A percentile compares a stretch with the other conserved stretches of the same genome.
Conservation (phyloP, 2,329 filamentous ascomycete species). For the Zarea fungicola region DNA sequence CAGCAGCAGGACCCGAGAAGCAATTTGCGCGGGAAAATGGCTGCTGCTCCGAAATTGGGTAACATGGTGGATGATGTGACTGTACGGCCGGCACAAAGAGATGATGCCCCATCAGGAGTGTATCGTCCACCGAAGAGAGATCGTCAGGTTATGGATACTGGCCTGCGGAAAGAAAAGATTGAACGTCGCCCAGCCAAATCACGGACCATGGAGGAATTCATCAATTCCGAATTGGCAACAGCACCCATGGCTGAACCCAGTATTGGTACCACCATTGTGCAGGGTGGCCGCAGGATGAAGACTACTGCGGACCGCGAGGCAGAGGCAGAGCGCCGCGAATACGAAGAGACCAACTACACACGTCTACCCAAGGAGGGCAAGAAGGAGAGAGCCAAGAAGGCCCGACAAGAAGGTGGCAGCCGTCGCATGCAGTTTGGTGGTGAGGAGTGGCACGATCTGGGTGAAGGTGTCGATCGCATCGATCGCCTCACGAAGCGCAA, state of each 20-base stretch:
- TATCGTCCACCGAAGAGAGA: conserved; percentile 88
- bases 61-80: conserved; percentile 30
- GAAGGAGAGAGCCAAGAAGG: conserved; percentile 70
- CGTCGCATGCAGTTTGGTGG: conserved; percentile 71
- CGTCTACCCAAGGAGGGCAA: conserved; percentile 82
- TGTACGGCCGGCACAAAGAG: conserved; percentile 21
- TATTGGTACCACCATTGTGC: conserved; percentile 83
- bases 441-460: conserved; percentile 86
- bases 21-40: conserved; percentile 19
- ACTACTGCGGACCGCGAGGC: conserved; percentile 68
- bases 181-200: conserved; percentile 65
- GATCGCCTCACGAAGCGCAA: conserved; percentile 72
- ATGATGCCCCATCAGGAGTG: conserved; percentile 55
- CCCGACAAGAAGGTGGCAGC: conserved; percentile 43
- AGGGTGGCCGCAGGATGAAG: conserved; percentile 74
- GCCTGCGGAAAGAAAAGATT: conserved; percentile 50
- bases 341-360: conserved; percentile 90
- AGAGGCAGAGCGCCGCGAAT: conserved; percentile 74
- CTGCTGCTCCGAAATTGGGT: conserved; percentile 29
- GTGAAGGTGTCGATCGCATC: conserved; percentile 81
- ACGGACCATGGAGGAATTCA: conserved; percentile 85
- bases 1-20: conserved; percentile 14
- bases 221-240: conserved; percentile 74
- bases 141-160: conserved; percentile 73
- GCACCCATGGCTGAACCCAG: conserved; percentile 82